phyloP scores from a whole-genome alignment of 2,329 filamentous ascomycete genomes.

The Xylariaceae sp. region DNA sequence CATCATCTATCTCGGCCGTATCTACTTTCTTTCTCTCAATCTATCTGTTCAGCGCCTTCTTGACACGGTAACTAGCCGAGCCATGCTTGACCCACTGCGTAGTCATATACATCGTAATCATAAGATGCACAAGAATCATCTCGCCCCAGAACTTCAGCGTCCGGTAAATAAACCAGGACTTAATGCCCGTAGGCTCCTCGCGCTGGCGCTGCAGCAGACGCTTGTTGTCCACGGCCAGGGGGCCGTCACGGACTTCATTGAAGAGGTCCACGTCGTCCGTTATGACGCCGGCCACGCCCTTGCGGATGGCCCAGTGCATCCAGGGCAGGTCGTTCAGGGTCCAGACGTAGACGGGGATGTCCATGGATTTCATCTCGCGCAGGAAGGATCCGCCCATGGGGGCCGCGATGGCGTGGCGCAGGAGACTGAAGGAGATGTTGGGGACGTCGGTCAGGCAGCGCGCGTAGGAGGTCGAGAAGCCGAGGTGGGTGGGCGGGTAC shows the following conservation, averaged over 20 bases:
- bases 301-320: constrained; percentile 75
- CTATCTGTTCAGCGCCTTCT: constrained; percentile 19
- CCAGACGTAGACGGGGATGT: constrained; percentile 69
- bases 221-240: too few species aligned
- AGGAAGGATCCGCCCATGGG: constrained; percentile 64
- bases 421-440: constrained; percentile 72
- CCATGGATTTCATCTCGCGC: constrained; percentile 48
- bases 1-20: too few species aligned
- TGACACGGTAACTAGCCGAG: constrained; percentile 17
- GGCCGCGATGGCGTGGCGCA: constrained; percentile 62
- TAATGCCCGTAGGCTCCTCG: neutral
- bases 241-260: constrained; percentile 50
- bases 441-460: constrained; percentile 61
- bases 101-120: constrained; percentile 11
- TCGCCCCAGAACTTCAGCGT: constrained; percentile 12
- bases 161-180: constrained; percentile 3
- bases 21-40: too few species aligned
- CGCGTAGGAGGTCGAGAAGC: constrained; percentile 62
- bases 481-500: constrained; percentile 63
- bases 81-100: constrained; percentile 19
- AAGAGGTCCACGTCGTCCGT: constrained; percentile 75
- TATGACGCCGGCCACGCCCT: constrained; percentile 71
- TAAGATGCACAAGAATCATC: constrained; percentile 15
- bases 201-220: neutral
- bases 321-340: constrained; percentile 73